Evolutionary conservation across 2,329 filamentous ascomycete species (phyloP).

Genomic region (Aspergillus brunneoviolaceus): DNA sequence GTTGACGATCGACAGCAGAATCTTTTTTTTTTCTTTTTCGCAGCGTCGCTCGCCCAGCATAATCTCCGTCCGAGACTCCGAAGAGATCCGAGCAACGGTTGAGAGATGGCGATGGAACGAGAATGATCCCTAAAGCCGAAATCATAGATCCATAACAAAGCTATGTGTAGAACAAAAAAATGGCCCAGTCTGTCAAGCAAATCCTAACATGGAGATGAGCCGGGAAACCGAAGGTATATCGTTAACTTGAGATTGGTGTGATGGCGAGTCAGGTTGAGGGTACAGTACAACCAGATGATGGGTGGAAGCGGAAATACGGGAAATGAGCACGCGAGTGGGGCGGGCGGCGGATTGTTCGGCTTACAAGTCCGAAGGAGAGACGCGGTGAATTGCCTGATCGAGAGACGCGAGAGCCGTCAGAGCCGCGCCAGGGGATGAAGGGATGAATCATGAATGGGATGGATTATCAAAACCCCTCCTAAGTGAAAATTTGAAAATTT

Average conservation of each 20-base stretch:
- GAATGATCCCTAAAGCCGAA: not conserved
- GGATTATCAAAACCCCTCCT: no score
- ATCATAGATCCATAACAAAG: not conserved
- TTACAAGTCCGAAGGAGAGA: slow-evolving; percentile 4
- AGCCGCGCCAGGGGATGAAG: slow-evolving; percentile 5
- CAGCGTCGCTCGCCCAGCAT: not conserved
- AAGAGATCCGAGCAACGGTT: not conserved
- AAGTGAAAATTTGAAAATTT: not conserved
- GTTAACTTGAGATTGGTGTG: no score
- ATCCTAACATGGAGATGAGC: not conserved
- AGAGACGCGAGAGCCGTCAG: slow-evolving; percentile 9
- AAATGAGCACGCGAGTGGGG: slow-evolving; percentile 3
- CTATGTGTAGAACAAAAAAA: no score
- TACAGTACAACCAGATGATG: no score
- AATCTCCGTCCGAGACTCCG: not conserved
- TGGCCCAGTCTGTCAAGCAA: not conserved
- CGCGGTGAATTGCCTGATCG: slow-evolving; percentile 19
- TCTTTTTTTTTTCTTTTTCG: no score
- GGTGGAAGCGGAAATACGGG: slow-evolving; percentile 16
- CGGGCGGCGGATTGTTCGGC: slow-evolving; percentile 9
- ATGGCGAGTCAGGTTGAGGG: no score
- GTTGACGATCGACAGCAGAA: not conserved
- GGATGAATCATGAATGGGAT: not conserved
- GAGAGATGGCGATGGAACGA: not conserved
- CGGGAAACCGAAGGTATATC: not conserved